phyloP scores from a whole-genome alignment of 2,329 filamentous ascomycete genomes.

The Neurospora crassa region DNA sequence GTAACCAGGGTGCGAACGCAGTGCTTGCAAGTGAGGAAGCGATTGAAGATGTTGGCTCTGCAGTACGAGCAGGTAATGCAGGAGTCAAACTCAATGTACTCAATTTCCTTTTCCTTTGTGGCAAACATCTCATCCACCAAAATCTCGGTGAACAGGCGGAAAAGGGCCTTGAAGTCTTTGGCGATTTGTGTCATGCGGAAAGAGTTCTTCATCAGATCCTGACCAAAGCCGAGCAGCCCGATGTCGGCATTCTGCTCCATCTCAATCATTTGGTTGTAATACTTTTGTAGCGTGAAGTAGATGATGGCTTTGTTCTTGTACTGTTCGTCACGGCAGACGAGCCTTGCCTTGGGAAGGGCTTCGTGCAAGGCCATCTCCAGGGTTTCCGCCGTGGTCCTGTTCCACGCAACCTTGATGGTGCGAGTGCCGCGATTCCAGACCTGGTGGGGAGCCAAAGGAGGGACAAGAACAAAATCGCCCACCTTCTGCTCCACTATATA shows the following conservation, averaged over 20 bases:
- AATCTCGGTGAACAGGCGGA: slow-evolving; percentile 67
- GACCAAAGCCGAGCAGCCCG: slow-evolving; percentile 37
- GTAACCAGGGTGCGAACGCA: slow-evolving; percentile 60
- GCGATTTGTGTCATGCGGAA: slow-evolving; percentile 54
- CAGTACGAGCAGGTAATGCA: slow-evolving; percentile 96
- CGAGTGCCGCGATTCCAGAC: slow-evolving; percentile 96
- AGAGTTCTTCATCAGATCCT: slow-evolving; percentile 32
- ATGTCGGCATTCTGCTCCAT: slow-evolving; percentile 41
- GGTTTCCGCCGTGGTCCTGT: slow-evolving; percentile 86
- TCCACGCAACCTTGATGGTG: slow-evolving; percentile 98
- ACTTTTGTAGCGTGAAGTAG: slow-evolving; percentile 78
- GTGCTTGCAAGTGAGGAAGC: slow-evolving; percentile 83
- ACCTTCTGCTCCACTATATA: slow-evolving; percentile 85
- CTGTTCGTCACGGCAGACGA: slow-evolving; percentile 94
- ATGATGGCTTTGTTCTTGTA: slow-evolving; percentile 98
- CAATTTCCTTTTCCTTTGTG: slow-evolving; percentile 58
- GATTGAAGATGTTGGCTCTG: slow-evolving; percentile 91
- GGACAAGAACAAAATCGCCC: slow-evolving; percentile 89
- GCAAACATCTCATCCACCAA: slow-evolving; percentile 81
- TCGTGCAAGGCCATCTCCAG: slow-evolving; percentile 78
- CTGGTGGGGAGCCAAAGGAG: slow-evolving; percentile 87
- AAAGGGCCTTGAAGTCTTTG: slow-evolving; percentile 73
- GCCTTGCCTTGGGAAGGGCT: slow-evolving; percentile 75
- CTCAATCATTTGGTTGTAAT: slow-evolving; percentile 50
- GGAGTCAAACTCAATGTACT: slow-evolving; percentile 75